Percentiles rank a stretch among this genome's conserved stretches.
Conservation (phyloP, 352 stramenopile genomes). For the Phytopythium montanum region DNA sequence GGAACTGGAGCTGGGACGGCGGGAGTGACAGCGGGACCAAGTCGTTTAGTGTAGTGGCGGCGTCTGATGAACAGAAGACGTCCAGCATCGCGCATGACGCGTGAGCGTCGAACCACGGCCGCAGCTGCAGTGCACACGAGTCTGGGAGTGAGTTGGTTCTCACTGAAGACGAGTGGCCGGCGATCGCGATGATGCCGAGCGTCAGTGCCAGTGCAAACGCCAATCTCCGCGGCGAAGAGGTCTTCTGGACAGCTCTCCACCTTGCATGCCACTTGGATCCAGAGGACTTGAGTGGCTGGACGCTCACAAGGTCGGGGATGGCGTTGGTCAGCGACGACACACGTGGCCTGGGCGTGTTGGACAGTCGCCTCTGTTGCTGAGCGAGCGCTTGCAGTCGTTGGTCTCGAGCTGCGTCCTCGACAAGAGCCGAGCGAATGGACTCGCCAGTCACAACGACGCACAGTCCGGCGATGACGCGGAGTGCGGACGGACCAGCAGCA, state of each 20-base stretch:
- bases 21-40: background rate
- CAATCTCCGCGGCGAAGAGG: background rate
- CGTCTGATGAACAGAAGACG: background rate
- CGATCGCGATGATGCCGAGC: conserved; percentile 2
- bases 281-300: no score
- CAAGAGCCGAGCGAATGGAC: background rate
- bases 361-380: background rate
- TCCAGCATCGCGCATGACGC: background rate
- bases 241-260: background rate
- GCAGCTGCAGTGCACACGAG: background rate
- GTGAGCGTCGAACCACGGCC: background rate
- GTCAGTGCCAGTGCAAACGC: background rate
- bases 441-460: background rate
- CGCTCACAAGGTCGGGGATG: background rate
- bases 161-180: background rate
- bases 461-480: background rate
- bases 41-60: background rate
- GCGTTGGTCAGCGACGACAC: conserved; percentile 2
- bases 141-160: background rate
- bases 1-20: background rate
- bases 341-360: background rate
- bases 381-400: background rate
- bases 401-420: background rate
- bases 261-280: background rate
- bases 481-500: background rate